A percentile compares a stretch with the other conserved stretches of the same genome.
These are phyloP conservation scores for Ambrosia hybrid DNA, from an alignment of 140 eudicot genomes.

Conservation along the genomic window DNA sequence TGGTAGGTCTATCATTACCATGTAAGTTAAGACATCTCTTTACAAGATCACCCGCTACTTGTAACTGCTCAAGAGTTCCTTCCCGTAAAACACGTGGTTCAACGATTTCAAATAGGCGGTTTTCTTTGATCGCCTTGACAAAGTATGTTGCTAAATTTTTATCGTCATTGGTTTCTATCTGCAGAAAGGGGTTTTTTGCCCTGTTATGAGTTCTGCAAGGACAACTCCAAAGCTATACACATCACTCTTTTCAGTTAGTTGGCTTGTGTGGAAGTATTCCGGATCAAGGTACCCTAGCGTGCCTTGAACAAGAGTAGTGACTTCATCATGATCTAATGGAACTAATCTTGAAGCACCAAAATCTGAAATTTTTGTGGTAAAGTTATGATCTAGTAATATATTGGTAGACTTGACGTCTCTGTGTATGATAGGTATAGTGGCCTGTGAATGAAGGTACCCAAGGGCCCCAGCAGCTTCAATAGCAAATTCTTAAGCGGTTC, in stretches of 20 bases:
- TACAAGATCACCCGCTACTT: conserved; percentile 23
- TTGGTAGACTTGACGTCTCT: conserved; percentile 46
- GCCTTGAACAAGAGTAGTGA: conserved; percentile 56
- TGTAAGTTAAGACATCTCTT: conserved; percentile 36
- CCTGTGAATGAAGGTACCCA: conserved; percentile 6
- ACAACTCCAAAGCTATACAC: conserved; percentile 66
- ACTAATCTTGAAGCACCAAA: conserved; percentile 65
- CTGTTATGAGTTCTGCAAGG: conserved; percentile 59
- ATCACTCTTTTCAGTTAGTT: conserved; percentile 53
- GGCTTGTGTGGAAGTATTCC: conserved; percentile 50
- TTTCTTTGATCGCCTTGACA: conserved; percentile 38
- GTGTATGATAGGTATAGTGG: conserved; percentile 11
- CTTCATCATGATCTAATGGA: conserved; percentile 48
- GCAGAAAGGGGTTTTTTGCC: conserved; percentile 38
- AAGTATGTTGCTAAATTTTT: conserved; percentile 38
- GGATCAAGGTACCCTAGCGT: conserved; percentile 59
- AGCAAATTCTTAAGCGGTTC: conserved; percentile 36
- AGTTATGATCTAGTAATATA: conserved; percentile 32
- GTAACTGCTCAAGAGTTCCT: conserved; percentile 42
- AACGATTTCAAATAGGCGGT: conserved; percentile 40
- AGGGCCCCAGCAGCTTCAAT: conserved; percentile 5
- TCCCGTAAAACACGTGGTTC: conserved; percentile 42
- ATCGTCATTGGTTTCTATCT: conserved; percentile 25
- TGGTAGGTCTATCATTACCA: conserved; percentile 49
- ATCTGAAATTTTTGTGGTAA: conserved; percentile 48